These are phyloP conservation scores for Colletotrichum godetiae DNA, from an alignment of 2,329 filamentous ascomycete species.

Conservation along the genomic window DNA sequence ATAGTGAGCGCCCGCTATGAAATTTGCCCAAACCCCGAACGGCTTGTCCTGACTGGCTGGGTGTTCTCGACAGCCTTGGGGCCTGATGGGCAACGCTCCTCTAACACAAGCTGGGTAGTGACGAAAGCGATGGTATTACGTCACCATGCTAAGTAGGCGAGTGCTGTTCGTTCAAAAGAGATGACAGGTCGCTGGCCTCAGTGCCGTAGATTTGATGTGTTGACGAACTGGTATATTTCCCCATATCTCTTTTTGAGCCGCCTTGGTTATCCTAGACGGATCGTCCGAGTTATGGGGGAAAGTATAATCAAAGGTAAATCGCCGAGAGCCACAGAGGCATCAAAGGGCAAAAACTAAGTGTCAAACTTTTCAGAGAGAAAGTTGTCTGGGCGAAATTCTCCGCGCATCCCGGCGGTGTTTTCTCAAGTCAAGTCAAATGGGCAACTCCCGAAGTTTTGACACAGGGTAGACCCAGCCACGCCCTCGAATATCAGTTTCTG, in stretches of 20 bases:
- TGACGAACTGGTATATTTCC: background rate
- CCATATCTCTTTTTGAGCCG: background rate
- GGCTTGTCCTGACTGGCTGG: background rate
- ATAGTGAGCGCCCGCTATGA: background rate
- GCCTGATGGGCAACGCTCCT: background rate
- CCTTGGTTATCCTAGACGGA: background rate
- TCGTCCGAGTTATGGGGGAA: background rate
- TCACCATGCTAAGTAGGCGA: background rate
- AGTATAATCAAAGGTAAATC: background rate
- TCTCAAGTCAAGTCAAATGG: background rate
- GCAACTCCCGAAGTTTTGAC: background rate
- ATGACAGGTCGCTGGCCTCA: background rate
- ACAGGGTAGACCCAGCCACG: background rate
- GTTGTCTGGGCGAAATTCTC: background rate
- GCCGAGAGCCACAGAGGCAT: background rate
- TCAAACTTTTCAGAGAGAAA: constrained; percentile 20
- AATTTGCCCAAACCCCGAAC: background rate
- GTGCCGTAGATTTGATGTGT: background rate
- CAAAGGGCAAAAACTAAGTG: constrained; percentile 2
- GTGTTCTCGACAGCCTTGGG: background rate
- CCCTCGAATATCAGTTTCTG: background rate
- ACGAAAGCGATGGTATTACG: background rate
- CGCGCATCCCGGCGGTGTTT: background rate
- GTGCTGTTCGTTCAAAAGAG: background rate
- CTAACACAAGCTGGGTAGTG: background rate